Base-by-base conservation (phyloP, 2,329 filamentous ascomycete genomes). In the Corinectria fuckeliana region DNA sequence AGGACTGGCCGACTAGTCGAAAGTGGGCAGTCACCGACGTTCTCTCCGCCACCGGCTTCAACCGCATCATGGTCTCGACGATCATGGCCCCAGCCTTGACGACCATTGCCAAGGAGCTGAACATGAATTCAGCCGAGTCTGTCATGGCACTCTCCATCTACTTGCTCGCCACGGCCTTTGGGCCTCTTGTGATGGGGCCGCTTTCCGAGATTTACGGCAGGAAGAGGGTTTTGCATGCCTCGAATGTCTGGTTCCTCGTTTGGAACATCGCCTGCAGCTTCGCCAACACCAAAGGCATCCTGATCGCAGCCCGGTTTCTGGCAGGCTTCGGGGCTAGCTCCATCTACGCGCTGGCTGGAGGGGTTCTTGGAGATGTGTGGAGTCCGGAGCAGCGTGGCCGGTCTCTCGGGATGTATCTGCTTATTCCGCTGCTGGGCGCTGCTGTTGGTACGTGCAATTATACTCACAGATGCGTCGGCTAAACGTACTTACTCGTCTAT, bases 81-180 rank as follows among this genome's bases (percentile, higher is more conserved):
- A 83, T 85, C 67, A 80, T 84, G 73, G 81, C 82, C 0, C 81
- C 81, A 0, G 81, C 80, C 0, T 64, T 89, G 23, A 63, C 75
- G 1, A 67, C 76, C 1, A 83, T 89, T 42, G 77, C 80, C 5
- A 67, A 69, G 1, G 83, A 88, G 36, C 74, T 88, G 11, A 41
- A 81, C 39, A 86, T 88, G 69, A 79, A 67, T 5, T 70, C 76
- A 6, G 72, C 74, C 34, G 76, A 84, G 63, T 74, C 85, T 3
- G 78, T 79, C 38, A 77, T 88, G 70, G 68, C 78, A 0, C 60
- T 82, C 18, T 81, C 78, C 2, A 77, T 80, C 3, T 82, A 78
- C 56, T 63, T 81, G 0, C 70, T 80, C 0, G 78, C 79, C 0
- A 78, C 74, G 1, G 79, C 78, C 0, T 76, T 82, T 45, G 81